A percentile compares a stretch with the other conserved stretches of the same genome.
These are phyloP conservation scores for Saksenaea oblongispora DNA, from an alignment of 371 early-diverging fungal species.

Conservation along the genomic window DNA sequence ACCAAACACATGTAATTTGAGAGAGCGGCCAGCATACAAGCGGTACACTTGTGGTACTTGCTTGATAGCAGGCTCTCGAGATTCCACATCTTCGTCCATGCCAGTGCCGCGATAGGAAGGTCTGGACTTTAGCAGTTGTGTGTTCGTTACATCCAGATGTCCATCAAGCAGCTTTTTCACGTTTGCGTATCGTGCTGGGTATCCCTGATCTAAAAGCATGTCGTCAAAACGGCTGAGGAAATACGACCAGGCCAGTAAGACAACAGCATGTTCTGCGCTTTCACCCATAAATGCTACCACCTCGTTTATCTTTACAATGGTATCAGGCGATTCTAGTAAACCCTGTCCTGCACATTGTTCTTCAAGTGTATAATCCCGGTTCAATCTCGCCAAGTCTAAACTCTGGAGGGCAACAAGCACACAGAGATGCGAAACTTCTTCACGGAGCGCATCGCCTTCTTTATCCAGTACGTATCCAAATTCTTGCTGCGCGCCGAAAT, in stretches of 20 bases:
- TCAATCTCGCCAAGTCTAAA: constrained; percentile 2
- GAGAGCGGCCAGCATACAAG: constrained; percentile 31
- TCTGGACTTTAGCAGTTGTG: constrained; percentile 17
- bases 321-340: constrained; percentile 23
- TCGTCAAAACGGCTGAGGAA: constrained; percentile 28
- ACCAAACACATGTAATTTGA: constrained; percentile 37
- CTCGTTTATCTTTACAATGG: constrained; percentile 31
- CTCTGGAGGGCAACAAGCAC: constrained; percentile 10
- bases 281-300: constrained; percentile 31
- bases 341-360: neutral
- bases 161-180: constrained; percentile 19
- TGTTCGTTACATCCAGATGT: neutral
- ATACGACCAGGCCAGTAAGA: constrained; percentile 47
- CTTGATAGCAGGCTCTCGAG: constrained; percentile 16
- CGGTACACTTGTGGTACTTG: constrained; percentile 24
- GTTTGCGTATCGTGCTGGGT: constrained; percentile 14
- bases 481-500: constrained; percentile 35
- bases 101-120: constrained; percentile 15
- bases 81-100: neutral
- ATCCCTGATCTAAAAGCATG: neutral
- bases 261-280: constrained; percentile 24
- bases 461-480: constrained; percentile 33
- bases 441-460: constrained; percentile 26
- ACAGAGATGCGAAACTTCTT: constrained; percentile 24
- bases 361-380: constrained; percentile 1